A percentile compares a stretch with the other conserved stretches of the same genome.
phyloP scores from a whole-genome alignment of 1,139 yeast genomes.

The Arxiozyma slooffiae region DNA sequence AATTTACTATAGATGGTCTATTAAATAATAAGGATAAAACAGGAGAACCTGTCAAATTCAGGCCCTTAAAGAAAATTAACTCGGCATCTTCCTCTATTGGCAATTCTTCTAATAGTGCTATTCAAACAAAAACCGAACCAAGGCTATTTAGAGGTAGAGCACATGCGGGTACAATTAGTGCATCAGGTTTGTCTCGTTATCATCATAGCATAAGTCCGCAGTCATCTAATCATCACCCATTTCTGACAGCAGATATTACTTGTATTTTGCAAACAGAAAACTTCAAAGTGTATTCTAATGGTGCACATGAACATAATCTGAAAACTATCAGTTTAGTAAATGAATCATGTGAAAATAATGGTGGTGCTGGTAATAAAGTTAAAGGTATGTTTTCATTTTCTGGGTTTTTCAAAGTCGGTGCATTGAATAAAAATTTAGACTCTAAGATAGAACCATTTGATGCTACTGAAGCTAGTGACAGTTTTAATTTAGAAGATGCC shows the following conservation, averaged over 20 bases:
- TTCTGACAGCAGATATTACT: slow-evolving; percentile 11
- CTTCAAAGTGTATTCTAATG: slow-evolving; percentile 27
- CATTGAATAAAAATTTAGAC: slow-evolving; percentile 4
- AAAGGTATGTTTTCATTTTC: slow-evolving; percentile 20
- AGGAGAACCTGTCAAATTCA: slow-evolving; percentile 1
- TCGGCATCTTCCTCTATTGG: slow-evolving; percentile 7
- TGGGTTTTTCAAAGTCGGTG: slow-evolving; percentile 25
- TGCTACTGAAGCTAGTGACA: slow-evolving; percentile 2
- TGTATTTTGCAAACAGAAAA: slow-evolving; percentile 23
- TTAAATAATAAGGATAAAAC: slow-evolving; percentile 8
- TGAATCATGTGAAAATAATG: slow-evolving; percentile 5
- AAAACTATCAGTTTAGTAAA: slow-evolving; percentile 20
- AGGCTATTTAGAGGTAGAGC: slow-evolving; percentile 10
- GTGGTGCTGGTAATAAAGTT: not conserved
- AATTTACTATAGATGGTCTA: slow-evolving; percentile 16
- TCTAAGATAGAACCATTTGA: not conserved
- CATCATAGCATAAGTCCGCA: slow-evolving; percentile 6
- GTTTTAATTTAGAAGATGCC: slow-evolving; percentile 18
- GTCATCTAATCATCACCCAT: not conserved
- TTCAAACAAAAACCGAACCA: slow-evolving; percentile 2
- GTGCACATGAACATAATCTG: slow-evolving; percentile 26
- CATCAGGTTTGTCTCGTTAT: slow-evolving; percentile 15
- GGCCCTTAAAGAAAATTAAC: slow-evolving; percentile 7
- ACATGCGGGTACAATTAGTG: slow-evolving; percentile 20
- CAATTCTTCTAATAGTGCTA: slow-evolving; percentile 3